Evolutionary conservation across 1,284 basidiomycete genomes (phyloP), one percentile per base, ranked within the genome.

Genomic region (Prillingera fragicola): DNA sequence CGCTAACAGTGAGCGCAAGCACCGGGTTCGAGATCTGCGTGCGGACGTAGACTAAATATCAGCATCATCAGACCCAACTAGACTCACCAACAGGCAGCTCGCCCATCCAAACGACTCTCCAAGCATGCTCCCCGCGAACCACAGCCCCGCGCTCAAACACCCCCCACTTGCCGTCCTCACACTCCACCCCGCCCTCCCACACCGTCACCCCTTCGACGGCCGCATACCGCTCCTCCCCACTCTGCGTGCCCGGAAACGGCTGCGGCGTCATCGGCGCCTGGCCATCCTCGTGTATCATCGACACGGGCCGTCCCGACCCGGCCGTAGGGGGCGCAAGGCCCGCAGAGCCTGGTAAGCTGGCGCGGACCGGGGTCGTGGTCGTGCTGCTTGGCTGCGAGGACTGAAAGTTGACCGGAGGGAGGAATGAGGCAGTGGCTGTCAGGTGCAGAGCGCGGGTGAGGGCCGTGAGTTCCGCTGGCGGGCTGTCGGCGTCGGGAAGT

Each of bases 371-470:
- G 15, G 38, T 28, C 21, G 14, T 19, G 18, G 27, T 13, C 12
- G 28, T 19, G 71, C 56, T 7, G 65, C 54, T 4, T 35, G 55
- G 21, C 55, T 42, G 22, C 61, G 29, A 17, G 6, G 18, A 21
- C 22, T 26, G 13, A 21, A n/a, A 28, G 15, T 7, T 10, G 1
- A 71, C 69, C 45, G 74, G 75, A 2, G 86, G 81, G 27, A 90
- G 85, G 63, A 89, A 90, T 1, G 80, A 80, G 0, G 85, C 84
- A 34, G 88, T 85, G 32, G 87, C 77, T 1, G 86, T 80, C 18
- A 89, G 73, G 69, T 90, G 83, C 14, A 39, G 25, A 24, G 29
- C 37, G 14, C 34, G 36, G 7, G 37, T 29, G 21, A 52, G 47
- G 13, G 47, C 23, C 6, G 22, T 5, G 8, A 47, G 40, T 10